These are phyloP conservation scores for Saxophila tyrrhenica DNA, from an alignment of 495 filamentous ascomycete species.

Conservation along the genomic window DNA sequence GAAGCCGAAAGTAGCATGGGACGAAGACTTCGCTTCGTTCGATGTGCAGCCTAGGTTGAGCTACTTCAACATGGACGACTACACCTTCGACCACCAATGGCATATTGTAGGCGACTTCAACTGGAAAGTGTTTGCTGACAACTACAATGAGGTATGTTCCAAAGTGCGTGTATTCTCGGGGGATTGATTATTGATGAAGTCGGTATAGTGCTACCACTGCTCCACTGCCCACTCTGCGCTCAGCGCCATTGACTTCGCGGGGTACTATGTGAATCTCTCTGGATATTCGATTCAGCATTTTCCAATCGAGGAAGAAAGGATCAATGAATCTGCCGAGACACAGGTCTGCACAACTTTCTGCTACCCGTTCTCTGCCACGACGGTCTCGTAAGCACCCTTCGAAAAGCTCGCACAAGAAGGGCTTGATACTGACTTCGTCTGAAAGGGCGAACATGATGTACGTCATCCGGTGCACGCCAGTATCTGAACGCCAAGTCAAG, in stretches of 20 bases:
- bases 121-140: neutral
- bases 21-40: neutral
- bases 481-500: neutral
- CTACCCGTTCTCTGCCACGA: neutral
- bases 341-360: neutral
- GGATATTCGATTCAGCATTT: neutral
- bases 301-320: neutral
- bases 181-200: neutral
- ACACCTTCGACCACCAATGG: neutral
- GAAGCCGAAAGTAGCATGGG: neutral
- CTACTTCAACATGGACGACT: neutral
- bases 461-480: neutral
- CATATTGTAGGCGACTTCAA: neutral
- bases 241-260: neutral
- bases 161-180: neutral
- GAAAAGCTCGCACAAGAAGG: too few species aligned
- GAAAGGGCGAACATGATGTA: neutral
- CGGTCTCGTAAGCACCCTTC: neutral
- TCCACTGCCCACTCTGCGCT: neutral
- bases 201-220: neutral
- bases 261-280: neutral
- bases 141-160: neutral
- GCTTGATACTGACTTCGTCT: too few species aligned
- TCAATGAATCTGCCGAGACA: neutral
- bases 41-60: neutral